Base-by-base conservation (phyloP, 2,329 filamentous ascomycete genomes). In the Stachybotrys elegans region DNA sequence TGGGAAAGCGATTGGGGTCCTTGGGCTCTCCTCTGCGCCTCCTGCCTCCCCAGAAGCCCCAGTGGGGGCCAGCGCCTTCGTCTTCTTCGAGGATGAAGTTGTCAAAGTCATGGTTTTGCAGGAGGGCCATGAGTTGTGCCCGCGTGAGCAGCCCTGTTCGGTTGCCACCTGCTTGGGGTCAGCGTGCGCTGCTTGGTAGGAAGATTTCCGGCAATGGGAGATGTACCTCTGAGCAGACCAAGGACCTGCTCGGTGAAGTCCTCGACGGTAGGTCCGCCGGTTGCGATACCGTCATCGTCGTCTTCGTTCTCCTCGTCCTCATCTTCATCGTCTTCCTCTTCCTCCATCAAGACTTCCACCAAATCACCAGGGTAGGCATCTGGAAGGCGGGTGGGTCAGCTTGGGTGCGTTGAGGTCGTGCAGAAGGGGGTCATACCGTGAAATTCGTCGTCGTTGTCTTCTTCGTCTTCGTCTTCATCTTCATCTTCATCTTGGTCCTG, bases 1-100 rank as follows among this genome's bases (percentile, higher is more conserved):
- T 86, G n/a, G 91, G 88, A 47, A 91, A 91, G 36, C 79, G 69
- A 49, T 81, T 65, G 2, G 73, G 73, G 46, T 81, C 75, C n/a
- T 64, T 70, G 8, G 55, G 56, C 2, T 51, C 51, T 2, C 51
- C 51, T 11, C 59, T 58, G 17, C 65, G 60, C 42, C 75, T 70
- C 38, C 75, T 66, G 25, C 71, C 62, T 32, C 73, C 66, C 53
- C 71, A 69, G 40, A 71, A 65, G 40, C 67, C 45, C 9, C 58
- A 39, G 22, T 61, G 52, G n/a, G 3, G 31, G 14, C 31, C 31
- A 4, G 60, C 59, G 2, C 61, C 57, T 4, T 63, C 62, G 5
- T 69, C 61, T 11, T 69, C 67, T 3, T 67, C 61, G 11, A 68
- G 57, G 16, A 65, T 57, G 17, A 65, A 50, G 19, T 61, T 60